A percentile compares a stretch with the other conserved stretches of the same genome.
Evolutionary conservation across 192 early-diverging fungal genomes (phyloP).

Genomic region (Backusella australiensis): DNA sequence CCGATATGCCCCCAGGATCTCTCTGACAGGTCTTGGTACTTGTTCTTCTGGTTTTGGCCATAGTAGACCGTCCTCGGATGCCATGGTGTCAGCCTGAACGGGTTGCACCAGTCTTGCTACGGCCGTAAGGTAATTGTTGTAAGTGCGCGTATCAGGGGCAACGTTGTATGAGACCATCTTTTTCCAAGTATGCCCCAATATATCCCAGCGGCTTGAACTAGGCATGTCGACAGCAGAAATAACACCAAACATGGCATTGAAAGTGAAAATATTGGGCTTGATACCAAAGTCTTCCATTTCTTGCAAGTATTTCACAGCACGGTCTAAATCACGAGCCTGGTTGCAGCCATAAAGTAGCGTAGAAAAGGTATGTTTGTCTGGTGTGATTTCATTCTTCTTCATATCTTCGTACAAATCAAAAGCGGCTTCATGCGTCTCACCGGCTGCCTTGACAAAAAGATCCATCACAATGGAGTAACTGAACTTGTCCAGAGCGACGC

Average conservation of each 20-base stretch:
- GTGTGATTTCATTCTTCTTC: conserved; percentile 19
- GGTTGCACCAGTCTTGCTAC: conserved; percentile 14
- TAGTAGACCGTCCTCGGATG: not conserved
- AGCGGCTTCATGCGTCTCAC: conserved; percentile 5
- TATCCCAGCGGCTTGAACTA: not conserved
- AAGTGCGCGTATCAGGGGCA: conserved; percentile 19
- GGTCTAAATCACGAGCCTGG: not conserved
- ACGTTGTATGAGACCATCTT: conserved; percentile 9
- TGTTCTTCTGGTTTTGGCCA: not conserved
- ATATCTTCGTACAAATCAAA: conserved; percentile 36
- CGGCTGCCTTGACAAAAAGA: conserved; percentile 24
- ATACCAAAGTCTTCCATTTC: conserved; percentile 22
- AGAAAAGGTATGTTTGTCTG: conserved; percentile 24
- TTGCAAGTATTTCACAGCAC: conserved; percentile 16
- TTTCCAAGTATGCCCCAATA: conserved; percentile 4
- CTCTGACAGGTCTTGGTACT: not conserved
- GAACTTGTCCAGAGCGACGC: conserved; percentile 18
- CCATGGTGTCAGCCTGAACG: not conserved
- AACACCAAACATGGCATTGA: conserved; percentile 22
- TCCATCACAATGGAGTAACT: conserved; percentile 41
- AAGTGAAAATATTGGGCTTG: conserved; percentile 18
- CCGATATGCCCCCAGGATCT: conserved; percentile 16
- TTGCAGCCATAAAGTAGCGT: conserved; percentile 13
- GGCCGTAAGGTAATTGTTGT: conserved; percentile 19
- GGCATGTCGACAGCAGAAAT: not conserved